Conservation (phyloP, 2,329 filamentous ascomycete genomes). For the Aspergillus tubingensis region DNA sequence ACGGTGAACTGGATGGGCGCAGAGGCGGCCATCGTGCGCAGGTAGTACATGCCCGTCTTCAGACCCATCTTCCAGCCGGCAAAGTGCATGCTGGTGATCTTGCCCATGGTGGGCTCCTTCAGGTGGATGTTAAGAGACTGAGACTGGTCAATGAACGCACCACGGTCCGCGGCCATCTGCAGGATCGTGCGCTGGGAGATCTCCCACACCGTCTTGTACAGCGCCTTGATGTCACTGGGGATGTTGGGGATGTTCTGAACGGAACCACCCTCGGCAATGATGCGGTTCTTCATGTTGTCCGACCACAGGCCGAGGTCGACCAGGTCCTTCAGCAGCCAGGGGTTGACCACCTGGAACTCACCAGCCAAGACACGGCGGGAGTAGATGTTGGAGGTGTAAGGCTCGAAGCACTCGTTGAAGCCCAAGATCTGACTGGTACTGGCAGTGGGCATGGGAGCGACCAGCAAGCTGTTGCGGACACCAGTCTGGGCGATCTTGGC, state of each 20-base stretch:
- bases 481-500: slow-evolving; percentile 89
- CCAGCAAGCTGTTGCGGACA: slow-evolving; percentile 89
- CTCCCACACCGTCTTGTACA: slow-evolving; percentile 99
- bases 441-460: slow-evolving; percentile 97
- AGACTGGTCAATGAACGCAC: slow-evolving; percentile 98
- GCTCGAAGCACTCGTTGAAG: slow-evolving; percentile 99
- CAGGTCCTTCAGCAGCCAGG: slow-evolving; percentile 96
- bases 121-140: slow-evolving; percentile 99
- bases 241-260: slow-evolving; percentile 98
- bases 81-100: slow-evolving; percentile 99
- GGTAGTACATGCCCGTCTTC: slow-evolving; percentile 99
- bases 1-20: slow-evolving; percentile 99
- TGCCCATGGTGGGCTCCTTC: slow-evolving; percentile 99
- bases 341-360: slow-evolving; percentile 99
- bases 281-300: slow-evolving; percentile 99
- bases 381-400: slow-evolving; percentile 99
- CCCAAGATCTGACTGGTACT: slow-evolving; percentile 97
- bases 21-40: slow-evolving; percentile 94
- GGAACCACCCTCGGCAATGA: slow-evolving; percentile 94
- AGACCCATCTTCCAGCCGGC: slow-evolving; percentile 98
- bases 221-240: slow-evolving; percentile 87
- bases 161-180: slow-evolving; percentile 97
- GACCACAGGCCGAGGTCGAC: slow-evolving; percentile 98
- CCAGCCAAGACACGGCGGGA: slow-evolving; percentile 95
- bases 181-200: slow-evolving; percentile 94